Conservation (phyloP, 2,329 filamentous ascomycete species). For the Ciborinia camelliae region DNA sequence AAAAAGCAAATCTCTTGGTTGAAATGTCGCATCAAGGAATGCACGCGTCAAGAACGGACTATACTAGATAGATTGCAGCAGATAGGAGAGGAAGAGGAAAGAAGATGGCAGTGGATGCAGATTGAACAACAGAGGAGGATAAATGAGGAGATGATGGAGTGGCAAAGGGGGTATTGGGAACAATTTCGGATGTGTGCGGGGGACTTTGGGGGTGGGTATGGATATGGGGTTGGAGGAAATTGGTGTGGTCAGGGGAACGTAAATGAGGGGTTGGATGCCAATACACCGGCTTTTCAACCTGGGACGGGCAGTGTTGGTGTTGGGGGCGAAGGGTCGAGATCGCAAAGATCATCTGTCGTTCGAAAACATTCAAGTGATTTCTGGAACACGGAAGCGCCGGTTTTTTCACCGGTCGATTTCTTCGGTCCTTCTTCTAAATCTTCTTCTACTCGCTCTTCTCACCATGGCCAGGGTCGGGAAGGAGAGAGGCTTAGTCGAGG, state of each 20-base stretch:
- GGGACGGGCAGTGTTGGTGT: background rate
- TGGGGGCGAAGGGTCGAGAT: too few species aligned
- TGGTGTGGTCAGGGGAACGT: background rate
- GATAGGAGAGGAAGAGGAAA: conserved; percentile 53
- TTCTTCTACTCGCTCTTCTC: background rate
- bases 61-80: conserved; percentile 46
- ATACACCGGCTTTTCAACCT: background rate
- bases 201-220: background rate
- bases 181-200: background rate
- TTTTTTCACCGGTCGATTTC: background rate
- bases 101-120: conserved; percentile 40
- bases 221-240: background rate
- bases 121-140: conserved; percentile 5
- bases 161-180: background rate
- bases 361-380: background rate
- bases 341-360: background rate
- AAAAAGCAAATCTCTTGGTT: conserved; percentile 44
- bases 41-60: conserved; percentile 46
- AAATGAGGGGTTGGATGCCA: background rate
- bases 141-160: background rate
- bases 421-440: background rate
- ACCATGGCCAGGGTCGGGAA: too few species aligned
- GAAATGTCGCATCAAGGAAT: conserved; percentile 44
- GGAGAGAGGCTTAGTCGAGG: background rate
- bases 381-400: background rate